These are phyloP conservation scores for Aspergillus luchuensis DNA, from an alignment of 2,329 filamentous ascomycete species.

Conservation along the genomic window DNA sequence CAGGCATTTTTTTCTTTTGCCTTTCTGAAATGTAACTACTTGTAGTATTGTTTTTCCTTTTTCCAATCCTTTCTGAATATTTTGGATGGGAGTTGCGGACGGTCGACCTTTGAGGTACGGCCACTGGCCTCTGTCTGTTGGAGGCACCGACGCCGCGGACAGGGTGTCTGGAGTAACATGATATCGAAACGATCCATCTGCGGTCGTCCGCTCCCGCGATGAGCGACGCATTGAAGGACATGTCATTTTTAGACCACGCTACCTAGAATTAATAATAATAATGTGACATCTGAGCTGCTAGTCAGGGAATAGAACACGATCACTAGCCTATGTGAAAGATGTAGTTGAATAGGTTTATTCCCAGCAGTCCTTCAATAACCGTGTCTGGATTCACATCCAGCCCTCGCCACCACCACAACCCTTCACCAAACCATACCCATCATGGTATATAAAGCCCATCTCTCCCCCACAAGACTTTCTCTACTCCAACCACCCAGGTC, in stretches of 20 bases:
- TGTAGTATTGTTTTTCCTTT: constrained; percentile 11
- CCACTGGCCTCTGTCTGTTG: not conserved
- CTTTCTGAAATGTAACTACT: constrained; percentile 19
- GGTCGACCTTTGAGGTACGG: constrained; percentile 3
- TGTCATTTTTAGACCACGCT: constrained; percentile 23
- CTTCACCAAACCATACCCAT: not conserved
- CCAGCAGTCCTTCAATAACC: not conserved
- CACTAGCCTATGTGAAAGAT: not conserved
- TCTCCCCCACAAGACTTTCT: not conserved
- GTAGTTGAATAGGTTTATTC: not conserved
- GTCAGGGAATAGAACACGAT: not conserved
- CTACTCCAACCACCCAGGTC: too few relatives aligned
- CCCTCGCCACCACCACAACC: not conserved
- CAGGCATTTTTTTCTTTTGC: constrained; percentile 12
- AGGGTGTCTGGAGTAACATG: constrained; percentile 20
- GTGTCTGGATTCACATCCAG: not conserved
- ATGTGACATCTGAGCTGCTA: constrained; percentile 13
- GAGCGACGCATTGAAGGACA: constrained; percentile 18
- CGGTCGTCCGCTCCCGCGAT: constrained; percentile 12
- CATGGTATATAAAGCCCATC: not conserved
- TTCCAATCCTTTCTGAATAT: constrained; percentile 7
- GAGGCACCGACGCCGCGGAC: constrained; percentile 4
- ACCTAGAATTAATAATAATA: constrained; percentile 30
- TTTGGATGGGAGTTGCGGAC: constrained; percentile 11
- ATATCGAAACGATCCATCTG: constrained; percentile 24